Percentiles rank a stretch among this genome's conserved stretches.
phyloP scores from a whole-genome alignment of 176 grass and related monocot genomes.

The Poa pratensis region DNA sequence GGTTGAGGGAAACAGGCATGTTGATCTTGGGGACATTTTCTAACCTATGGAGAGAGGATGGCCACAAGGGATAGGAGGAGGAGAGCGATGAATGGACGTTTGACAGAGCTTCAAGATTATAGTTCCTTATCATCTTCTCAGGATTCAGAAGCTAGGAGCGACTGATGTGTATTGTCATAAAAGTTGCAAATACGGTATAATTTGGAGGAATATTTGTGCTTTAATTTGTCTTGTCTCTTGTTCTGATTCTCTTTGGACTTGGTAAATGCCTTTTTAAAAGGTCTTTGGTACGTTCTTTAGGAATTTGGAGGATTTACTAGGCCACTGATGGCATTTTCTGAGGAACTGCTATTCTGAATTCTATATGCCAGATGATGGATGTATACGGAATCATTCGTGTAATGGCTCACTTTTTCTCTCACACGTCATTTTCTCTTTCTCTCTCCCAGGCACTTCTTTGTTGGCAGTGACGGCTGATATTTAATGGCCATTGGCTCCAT shows the following conservation, averaged over 20 bases:
- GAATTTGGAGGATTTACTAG: not conserved
- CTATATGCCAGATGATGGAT: not conserved
- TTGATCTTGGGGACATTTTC: constrained; percentile 76
- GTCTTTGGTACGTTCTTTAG: not conserved
- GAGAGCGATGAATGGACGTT: constrained; percentile 56
- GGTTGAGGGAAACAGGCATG: constrained; percentile 55
- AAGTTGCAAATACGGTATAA: not conserved
- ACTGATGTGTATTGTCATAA: constrained; percentile 24
- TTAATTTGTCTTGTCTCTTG: not conserved
- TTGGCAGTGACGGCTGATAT: not conserved
- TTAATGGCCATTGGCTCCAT: constrained; percentile 8
- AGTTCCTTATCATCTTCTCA: not conserved
- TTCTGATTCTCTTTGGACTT: constrained; percentile 11
- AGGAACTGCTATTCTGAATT: not conserved
- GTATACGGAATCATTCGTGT: not conserved
- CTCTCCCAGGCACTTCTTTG: not conserved
- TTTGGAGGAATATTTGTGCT: constrained; percentile 10
- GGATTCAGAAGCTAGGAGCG: constrained; percentile 11
- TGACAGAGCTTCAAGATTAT: constrained; percentile 26
- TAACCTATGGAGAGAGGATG: constrained; percentile 81
- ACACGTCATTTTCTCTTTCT: not conserved
- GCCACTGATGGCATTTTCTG: not conserved
- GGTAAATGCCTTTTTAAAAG: not conserved
- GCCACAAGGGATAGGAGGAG: constrained; percentile 81
- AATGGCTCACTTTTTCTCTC: not conserved